Base-by-base conservation (phyloP, 257 asterid species). In the Gentiana macrophylla region DNA sequence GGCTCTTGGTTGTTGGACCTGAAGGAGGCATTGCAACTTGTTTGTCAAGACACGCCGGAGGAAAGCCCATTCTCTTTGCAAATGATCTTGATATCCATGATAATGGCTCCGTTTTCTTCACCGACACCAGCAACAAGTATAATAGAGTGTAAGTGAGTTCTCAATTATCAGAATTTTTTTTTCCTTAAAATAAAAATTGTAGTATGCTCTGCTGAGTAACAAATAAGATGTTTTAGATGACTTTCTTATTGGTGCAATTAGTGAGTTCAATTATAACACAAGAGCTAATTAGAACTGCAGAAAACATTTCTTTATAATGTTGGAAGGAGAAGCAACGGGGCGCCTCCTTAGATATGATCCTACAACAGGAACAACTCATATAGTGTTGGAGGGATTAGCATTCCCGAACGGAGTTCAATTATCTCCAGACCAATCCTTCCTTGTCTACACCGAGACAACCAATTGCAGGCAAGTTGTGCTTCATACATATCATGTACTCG, bases 321-420 rank as follows among this genome's bases (percentile, higher is more conserved):
- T 90, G 84, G 96, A 87, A 81, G 98, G 96, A 38, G 95, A 86
- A 81, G 78, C 89, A n/a, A 82, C 79, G 0, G 96, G 95, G 5
- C 72, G 95, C 45, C 74, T 91, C 9, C 84, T 91, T 8, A 68
- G 92, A 76, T 91, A 82, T 37, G 96, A 91, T 56, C 86, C 80
- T 64, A 81, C 66, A 1, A 84, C 92, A 1, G 77, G 73, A 71
- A 76, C 77, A 5, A 84, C 87, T 45, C 86, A 80, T 66, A 92
- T 87, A 32, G 86, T 91, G 4, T 57, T 84, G 32, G 84, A 81
- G 34, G 92, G 89, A 15, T 67, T 87, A 65, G 91, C 95, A 2
- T 86, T 86, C 61, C 94, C 96, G 0, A 91, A 86, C 54, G 98
- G 96, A 35, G 92, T 91, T 13, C 98, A 91, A 35, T 53, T 91